Evolutionary conservation across 2,329 filamentous ascomycete species (phyloP), one percentile per base, ranked within the genome.

Genomic region (Fragosphaeria purpurea): DNA sequence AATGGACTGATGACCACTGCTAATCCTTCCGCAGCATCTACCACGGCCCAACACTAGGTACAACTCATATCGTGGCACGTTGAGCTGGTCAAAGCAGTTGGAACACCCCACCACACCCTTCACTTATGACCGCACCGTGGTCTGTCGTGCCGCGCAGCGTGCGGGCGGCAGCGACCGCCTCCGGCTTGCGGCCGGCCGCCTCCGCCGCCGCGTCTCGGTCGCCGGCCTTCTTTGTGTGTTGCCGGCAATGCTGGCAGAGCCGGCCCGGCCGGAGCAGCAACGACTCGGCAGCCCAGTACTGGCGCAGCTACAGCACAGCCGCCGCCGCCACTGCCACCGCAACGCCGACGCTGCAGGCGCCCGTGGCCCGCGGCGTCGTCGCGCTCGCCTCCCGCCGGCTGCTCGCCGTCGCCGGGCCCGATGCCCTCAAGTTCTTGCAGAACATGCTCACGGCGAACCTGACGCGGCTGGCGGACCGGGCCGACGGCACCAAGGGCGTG

Each of bases 401-500:
- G 43, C 82, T 98, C 58, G 84, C 83, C 41, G 72, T 97, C 55
- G 78, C 82, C 12, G 93, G 93, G 3, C 75, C 75, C 4, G 91
- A 96, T 61, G 82, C 88, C 35, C 77, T 85, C 44, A 84, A 85
- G 58, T 97, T 90, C 67, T 77, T 98, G 2, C 89, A 97, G 65
- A 90, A 91, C 49, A 79, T 95, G 51, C 79, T 93, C 56, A 95
- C 91, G 1, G 79, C 84, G 55, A 85, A 83, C 55, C 77, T 88
- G 67, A 76, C 0, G 60, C 70, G 48, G 3, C 49, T 53, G 44
- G 34, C 41, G 13, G 7, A 62, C 55, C 32, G 56, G 69, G 53
- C 62, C 67, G 54, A 54, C 61, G 56, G 41, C 56, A 35, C 55
- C 43, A 9, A 41, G 38, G 65, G 66, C 31, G 60, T 58, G 4